Percentiles rank a stretch among this genome's conserved stretches.
phyloP scores from a whole-genome alignment of 2,329 filamentous ascomycete genomes.

The Tricladium varicosporioides region DNA sequence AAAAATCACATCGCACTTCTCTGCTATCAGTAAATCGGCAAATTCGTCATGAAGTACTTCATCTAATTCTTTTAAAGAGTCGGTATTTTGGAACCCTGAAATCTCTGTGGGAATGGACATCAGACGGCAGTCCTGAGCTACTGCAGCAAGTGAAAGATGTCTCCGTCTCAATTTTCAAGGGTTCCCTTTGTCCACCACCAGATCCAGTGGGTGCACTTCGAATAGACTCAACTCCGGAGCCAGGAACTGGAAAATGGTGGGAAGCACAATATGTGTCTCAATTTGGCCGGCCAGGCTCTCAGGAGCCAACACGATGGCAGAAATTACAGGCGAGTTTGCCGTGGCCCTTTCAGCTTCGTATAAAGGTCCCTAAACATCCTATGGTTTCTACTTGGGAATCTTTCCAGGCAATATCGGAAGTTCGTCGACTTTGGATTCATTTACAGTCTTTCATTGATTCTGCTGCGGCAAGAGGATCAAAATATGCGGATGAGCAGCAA shows the following conservation, averaged over 20 bases:
- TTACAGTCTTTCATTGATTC: neutral
- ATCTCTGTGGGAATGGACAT: neutral
- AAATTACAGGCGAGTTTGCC: too few relatives aligned
- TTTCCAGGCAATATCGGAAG: neutral
- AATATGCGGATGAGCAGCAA: conserved; percentile 6
- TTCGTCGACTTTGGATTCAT: neutral
- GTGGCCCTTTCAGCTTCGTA: too few relatives aligned
- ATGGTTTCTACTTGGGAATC: neutral
- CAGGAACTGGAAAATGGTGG: neutral
- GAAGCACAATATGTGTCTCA: neutral
- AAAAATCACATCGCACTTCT: too few relatives aligned
- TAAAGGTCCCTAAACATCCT: neutral
- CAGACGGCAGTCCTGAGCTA: neutral
- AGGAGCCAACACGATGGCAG: too few relatives aligned
- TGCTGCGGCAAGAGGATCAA: neutral
- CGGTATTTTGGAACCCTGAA: neutral
- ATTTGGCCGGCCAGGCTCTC: neutral
- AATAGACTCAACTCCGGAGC: neutral
- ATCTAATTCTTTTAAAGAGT: neutral
- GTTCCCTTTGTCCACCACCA: neutral
- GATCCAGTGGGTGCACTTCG: neutral
- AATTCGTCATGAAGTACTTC: neutral
- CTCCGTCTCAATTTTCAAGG: neutral
- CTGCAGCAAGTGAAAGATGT: neutral
- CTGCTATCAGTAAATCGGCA: neutral